phyloP scores from a whole-genome alignment of 2,329 filamentous ascomycete species.

The Pyricularia pennisetigena region DNA sequence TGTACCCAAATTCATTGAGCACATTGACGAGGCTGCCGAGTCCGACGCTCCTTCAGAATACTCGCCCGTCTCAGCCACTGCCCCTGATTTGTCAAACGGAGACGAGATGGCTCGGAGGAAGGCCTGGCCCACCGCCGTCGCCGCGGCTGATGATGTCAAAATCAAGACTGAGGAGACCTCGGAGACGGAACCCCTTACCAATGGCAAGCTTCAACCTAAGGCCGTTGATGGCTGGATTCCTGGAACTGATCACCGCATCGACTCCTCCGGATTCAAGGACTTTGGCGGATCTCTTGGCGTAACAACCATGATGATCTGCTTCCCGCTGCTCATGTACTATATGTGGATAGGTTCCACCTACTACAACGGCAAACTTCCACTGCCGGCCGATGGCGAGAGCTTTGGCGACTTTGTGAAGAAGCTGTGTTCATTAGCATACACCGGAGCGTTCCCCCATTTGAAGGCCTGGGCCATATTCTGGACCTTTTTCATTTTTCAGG shows the following conservation, averaged over 20 bases:
- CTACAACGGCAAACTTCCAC: constrained; percentile 77
- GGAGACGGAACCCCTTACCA: constrained; percentile 15
- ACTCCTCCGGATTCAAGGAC: constrained; percentile 59
- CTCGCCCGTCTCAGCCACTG: constrained; percentile 17
- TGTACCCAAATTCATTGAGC: constrained; percentile 38
- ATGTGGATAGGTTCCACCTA: constrained; percentile 97
- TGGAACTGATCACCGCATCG: constrained; percentile 51
- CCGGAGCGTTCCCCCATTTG: constrained; percentile 71
- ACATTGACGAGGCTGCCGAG: constrained; percentile 37
- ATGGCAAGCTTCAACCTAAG: constrained; percentile 18
- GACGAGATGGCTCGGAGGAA: constrained; percentile 12
- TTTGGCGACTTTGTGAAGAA: constrained; percentile 62
- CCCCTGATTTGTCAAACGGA: constrained; percentile 15
- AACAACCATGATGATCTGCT: constrained; percentile 76
- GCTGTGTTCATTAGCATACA: constrained; percentile 64
- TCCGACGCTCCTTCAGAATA: constrained; percentile 20
- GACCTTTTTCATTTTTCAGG: constrained; percentile 82
- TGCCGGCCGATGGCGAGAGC: constrained; percentile 54
- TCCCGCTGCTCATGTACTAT: constrained; percentile 96
- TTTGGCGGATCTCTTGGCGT: constrained; percentile 85
- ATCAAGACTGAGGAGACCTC: constrained; percentile 16
- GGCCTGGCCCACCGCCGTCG: neutral
- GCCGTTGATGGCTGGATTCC: constrained; percentile 47
- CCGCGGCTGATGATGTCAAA: constrained; percentile 6
- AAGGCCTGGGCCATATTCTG: constrained; percentile 93